Evolutionary conservation across 164 flowering plant species (phyloP).

Genomic region (Amborella trichopoda): DNA sequence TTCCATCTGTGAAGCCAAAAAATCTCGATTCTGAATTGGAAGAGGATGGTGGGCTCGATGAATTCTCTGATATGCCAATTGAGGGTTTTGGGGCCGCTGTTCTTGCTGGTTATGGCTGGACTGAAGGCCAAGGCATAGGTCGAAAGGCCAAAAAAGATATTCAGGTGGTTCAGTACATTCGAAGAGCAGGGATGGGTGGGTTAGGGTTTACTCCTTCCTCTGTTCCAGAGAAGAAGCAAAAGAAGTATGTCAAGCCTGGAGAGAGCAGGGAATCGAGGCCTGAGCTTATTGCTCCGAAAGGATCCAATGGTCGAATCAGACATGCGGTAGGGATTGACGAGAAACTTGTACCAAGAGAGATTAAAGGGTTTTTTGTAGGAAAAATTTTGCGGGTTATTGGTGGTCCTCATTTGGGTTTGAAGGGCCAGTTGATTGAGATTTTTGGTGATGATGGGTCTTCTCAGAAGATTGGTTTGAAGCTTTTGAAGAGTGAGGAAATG

Average conservation of each 20-base stretch:
- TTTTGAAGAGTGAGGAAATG: constrained; percentile 24
- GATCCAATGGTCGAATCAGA: constrained; percentile 8
- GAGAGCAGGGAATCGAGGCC: constrained; percentile 4
- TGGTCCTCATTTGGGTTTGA: constrained; percentile 33
- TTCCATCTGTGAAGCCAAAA: too few relatives aligned
- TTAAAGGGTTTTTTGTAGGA: constrained; percentile 15
- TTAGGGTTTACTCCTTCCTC: too few relatives aligned
- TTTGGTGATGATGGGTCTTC: constrained; percentile 9
- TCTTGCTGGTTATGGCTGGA: constrained; percentile 72
- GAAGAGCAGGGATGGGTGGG: constrained; percentile 31
- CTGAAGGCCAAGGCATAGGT: constrained; percentile 62
- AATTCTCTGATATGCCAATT: constrained; percentile 45
- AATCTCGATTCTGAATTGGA: too few relatives aligned
- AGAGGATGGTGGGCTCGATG: constrained; percentile 46
- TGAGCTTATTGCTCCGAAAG: constrained; percentile 10
- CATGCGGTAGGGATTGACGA: constrained; percentile 11
- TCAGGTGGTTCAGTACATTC: constrained; percentile 25
- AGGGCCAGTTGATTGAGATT: constrained; percentile 33
- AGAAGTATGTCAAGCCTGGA: too few relatives aligned
- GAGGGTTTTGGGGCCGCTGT: constrained; percentile 70
- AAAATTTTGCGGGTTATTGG: constrained; percentile 19
- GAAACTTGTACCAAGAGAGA: constrained; percentile 10
- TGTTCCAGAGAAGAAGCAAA: too few relatives aligned
- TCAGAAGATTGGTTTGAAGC: constrained; percentile 28
- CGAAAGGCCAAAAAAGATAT: constrained; percentile 53